Percentiles rank a stretch among this genome's conserved stretches.
These are phyloP conservation scores for Cotoneaster glaucophyllus DNA, from an alignment of 306 rosid species.

Conservation along the genomic window DNA sequence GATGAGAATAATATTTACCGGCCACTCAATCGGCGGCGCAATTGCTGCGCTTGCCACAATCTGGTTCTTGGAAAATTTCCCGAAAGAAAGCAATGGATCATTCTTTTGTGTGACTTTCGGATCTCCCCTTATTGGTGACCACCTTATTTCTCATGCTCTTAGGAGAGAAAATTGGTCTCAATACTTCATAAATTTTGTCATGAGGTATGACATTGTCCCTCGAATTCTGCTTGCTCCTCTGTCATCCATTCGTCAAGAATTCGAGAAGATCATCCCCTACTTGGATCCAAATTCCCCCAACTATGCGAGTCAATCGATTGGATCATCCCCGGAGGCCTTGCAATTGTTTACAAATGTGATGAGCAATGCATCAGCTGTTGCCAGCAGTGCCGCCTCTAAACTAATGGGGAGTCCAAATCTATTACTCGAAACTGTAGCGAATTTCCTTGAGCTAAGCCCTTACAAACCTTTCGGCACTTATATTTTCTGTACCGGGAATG, in stretches of 20 bases:
- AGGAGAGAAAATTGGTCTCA: slow-evolving; percentile 61
- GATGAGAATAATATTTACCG: slow-evolving; percentile 55
- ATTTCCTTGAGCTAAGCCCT: slow-evolving; percentile 55
- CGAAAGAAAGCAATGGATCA: neutral
- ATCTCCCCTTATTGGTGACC: slow-evolving; percentile 66
- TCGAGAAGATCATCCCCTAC: slow-evolving; percentile 23
- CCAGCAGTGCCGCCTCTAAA: slow-evolving; percentile 56
- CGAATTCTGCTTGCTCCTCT: slow-evolving; percentile 60
- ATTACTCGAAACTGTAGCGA: slow-evolving; percentile 41
- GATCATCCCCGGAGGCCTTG: neutral
- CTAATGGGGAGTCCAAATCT: slow-evolving; percentile 68
- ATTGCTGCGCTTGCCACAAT: slow-evolving; percentile 56
- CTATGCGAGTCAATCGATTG: neutral
- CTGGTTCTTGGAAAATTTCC: slow-evolving; percentile 44
- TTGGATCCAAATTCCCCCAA: slow-evolving; percentile 12
- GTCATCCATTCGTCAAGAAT: slow-evolving; percentile 21
- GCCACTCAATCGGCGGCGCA: slow-evolving; percentile 66
- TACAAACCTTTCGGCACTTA: slow-evolving; percentile 78
- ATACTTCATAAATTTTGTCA: slow-evolving; percentile 54
- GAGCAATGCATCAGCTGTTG: slow-evolving; percentile 39
- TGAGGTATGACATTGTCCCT: slow-evolving; percentile 61
- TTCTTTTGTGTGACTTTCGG: slow-evolving; percentile 65
- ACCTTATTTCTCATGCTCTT: slow-evolving; percentile 72
- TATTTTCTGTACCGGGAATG: slow-evolving; percentile 43
- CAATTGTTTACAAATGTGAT: slow-evolving; percentile 41